These are phyloP conservation scores for Physocladia obscura DNA, from an alignment of 192 early-diverging fungal genomes.

Conservation along the genomic window DNA sequence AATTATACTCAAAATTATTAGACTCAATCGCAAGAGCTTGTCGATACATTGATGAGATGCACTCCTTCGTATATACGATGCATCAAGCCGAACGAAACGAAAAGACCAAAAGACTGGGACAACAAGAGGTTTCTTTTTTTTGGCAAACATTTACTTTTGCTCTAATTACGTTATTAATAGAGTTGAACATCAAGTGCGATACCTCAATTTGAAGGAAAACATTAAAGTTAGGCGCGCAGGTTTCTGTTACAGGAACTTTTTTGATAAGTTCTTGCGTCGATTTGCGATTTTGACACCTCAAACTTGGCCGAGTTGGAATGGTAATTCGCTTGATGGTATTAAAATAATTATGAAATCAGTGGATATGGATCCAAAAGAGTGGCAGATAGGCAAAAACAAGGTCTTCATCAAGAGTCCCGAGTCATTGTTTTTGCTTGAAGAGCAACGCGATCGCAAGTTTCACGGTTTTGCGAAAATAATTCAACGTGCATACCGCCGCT, in stretches of 20 bases:
- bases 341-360: constrained; percentile 83
- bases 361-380: constrained; percentile 79
- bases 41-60: constrained; percentile 91
- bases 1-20: not conserved
- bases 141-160: not conserved
- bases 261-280: constrained; percentile 80
- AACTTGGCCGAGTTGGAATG: constrained; percentile 76
- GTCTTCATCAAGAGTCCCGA: constrained; percentile 95
- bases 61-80: constrained; percentile 90
- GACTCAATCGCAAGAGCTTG: constrained; percentile 73
- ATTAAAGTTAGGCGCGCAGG: constrained; percentile 95
- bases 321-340: constrained; percentile 70
- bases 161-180: constrained; percentile 35
- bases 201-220: constrained; percentile 95
- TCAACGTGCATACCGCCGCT: constrained; percentile 83
- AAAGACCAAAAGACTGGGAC: constrained; percentile 89
- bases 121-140: constrained; percentile 51
- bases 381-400: constrained; percentile 95
- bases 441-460: constrained; percentile 91
- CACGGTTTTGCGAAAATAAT: constrained; percentile 92
- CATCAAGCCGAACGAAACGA: constrained; percentile 97
- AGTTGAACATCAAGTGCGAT: constrained; percentile 95
- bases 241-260: constrained; percentile 93
- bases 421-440: constrained; percentile 88
- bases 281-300: constrained; percentile 83